Evolutionary conservation across 176 grass and related monocot genomes (phyloP).

Genomic region (Oryza meyeriana): DNA sequence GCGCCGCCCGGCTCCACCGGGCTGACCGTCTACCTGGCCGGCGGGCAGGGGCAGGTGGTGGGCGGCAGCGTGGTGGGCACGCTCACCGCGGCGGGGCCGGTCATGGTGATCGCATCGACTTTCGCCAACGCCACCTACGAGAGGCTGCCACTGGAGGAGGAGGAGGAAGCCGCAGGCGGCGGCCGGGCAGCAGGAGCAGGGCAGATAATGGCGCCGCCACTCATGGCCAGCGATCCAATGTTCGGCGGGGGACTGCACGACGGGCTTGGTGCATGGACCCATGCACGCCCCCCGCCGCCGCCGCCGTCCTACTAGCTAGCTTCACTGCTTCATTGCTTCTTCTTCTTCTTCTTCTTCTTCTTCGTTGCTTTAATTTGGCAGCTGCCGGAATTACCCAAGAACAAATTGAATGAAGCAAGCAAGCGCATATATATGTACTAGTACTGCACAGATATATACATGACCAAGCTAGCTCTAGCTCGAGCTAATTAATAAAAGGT

Average conservation of each 20-base stretch:
- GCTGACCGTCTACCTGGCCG: constrained; percentile 71
- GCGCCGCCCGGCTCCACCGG: constrained; percentile 75
- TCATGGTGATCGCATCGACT: constrained; percentile 85
- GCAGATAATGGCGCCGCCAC: not conserved
- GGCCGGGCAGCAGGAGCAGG: too few relatives aligned
- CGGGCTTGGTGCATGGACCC: not conserved
- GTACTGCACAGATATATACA: too few relatives aligned
- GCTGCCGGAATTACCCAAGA: too few relatives aligned
- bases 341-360: too few relatives aligned
- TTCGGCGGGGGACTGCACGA: not conserved
- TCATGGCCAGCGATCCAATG: not conserved
- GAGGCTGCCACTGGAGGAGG: constrained; percentile 24
- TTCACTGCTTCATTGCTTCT: not conserved
- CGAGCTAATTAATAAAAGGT: too few relatives aligned
- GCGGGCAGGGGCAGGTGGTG: constrained; percentile 76
- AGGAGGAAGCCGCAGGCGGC: not conserved
- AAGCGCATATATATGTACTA: too few relatives aligned
- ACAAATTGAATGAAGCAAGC: too few relatives aligned
- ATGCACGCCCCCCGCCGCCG: too few relatives aligned
- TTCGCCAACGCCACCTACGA: constrained; percentile 85
- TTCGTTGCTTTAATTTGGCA: too few relatives aligned
- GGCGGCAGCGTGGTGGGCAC: constrained; percentile 80
- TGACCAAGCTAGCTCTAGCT: too few relatives aligned
- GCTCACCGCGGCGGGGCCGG: constrained; percentile 73
- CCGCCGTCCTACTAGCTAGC: not conserved